Conservation (phyloP, 305 asterid genomes). For the Coffea humblotiana region DNA sequence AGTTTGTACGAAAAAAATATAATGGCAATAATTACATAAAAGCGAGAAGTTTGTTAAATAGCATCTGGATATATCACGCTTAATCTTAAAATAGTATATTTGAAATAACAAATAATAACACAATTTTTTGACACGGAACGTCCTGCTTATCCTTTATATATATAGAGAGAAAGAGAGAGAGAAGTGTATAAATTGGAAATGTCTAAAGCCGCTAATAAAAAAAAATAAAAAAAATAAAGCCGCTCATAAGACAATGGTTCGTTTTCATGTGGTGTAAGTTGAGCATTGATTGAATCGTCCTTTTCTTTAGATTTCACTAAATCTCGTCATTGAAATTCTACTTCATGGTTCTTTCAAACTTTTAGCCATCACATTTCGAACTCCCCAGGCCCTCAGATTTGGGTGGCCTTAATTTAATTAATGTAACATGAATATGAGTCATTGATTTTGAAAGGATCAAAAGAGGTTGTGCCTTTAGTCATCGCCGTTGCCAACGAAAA, state of each 20-base stretch:
- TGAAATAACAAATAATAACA: no score
- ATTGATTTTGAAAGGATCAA: not conserved
- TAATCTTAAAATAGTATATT: no score
- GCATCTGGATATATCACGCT: no score
- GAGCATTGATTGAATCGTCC: not conserved
- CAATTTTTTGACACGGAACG: no score
- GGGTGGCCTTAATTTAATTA: not conserved
- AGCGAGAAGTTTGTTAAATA: no score
- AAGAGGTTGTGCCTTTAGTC: not conserved
- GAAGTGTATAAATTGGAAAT: not conserved
- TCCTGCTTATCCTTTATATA: no score
- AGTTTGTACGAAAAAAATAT: no score
- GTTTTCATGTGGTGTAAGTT: not conserved
- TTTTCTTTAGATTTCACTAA: not conserved
- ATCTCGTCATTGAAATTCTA: not conserved
- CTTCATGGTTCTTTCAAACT: not conserved
- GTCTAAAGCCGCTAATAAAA: not conserved
- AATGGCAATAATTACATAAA: no score
- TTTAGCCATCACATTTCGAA: not conserved
- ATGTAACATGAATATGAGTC: not conserved
- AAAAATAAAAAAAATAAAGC: no score
- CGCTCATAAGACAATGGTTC: not conserved
- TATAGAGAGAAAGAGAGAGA: no score
- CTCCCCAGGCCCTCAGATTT: not conserved
- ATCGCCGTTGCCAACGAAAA: not conserved